A percentile compares a stretch with the other conserved stretches of the same genome.
phyloP scores from a whole-genome alignment of 768 basidiomycete genomes.

The Chlorophyllum brunneum region DNA sequence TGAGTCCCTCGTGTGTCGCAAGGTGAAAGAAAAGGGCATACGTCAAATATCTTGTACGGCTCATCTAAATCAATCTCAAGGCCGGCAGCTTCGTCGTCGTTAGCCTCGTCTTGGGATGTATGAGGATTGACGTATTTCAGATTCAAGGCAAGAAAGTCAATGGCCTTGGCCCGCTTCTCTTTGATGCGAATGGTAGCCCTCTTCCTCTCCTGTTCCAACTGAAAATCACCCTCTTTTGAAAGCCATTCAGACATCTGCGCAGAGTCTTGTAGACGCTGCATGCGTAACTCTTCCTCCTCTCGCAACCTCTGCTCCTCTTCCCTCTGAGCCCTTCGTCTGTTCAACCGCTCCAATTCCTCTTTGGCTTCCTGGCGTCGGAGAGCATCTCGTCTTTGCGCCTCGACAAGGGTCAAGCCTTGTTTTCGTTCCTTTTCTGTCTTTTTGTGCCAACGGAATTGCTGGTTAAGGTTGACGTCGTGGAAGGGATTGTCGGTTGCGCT shows the following conservation, averaged over 20 bases:
- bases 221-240: conserved; percentile 94
- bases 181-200: conserved; percentile 92
- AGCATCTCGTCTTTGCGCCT: conserved; percentile 77
- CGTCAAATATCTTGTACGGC: conserved; percentile 96
- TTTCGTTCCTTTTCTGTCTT: conserved; percentile 96
- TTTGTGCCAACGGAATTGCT: conserved; percentile 99
- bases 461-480: conserved; percentile 93
- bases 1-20: conserved; percentile 16
- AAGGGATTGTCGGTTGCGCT: conserved; percentile 97
- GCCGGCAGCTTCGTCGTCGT: conserved; percentile 65
- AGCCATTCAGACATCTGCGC: conserved; percentile 99
- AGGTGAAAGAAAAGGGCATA: conserved; percentile 34
- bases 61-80: conserved; percentile 98
- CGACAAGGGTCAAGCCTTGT: conserved; percentile 72
- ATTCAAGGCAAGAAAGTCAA: conserved; percentile 96
- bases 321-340: conserved; percentile 84
- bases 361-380: conserved; percentile 85
- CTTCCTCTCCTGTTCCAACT: conserved; percentile 88
- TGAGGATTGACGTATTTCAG: conserved; percentile 84
- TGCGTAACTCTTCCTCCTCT: conserved; percentile 90
- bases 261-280: conserved; percentile 88
- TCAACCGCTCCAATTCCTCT: conserved; percentile 91
- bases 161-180: conserved; percentile 97
- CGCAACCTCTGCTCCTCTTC: conserved; percentile 85
- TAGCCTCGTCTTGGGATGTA: conserved; percentile 60